Evolutionary conservation across 2,329 filamentous ascomycete species (phyloP).

Genomic region (Aspergillus jensenii): DNA sequence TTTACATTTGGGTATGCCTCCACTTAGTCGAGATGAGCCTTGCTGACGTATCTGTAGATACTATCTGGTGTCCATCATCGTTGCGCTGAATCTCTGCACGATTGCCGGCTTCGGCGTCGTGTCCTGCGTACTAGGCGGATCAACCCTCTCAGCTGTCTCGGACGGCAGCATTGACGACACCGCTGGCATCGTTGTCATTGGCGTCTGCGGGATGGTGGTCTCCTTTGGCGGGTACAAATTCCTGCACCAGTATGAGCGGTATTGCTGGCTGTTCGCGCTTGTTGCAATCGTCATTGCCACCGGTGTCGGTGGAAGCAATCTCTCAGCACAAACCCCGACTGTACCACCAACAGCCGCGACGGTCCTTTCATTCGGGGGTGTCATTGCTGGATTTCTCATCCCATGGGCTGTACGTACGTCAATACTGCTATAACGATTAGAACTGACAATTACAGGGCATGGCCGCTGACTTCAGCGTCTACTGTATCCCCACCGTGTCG

Average conservation of each 20-base stretch:
- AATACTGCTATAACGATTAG: too few species aligned
- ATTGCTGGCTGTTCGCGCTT: constrained; percentile 10
- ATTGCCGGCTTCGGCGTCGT: constrained; percentile 10
- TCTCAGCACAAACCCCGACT: not conserved
- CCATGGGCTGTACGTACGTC: constrained; percentile 8
- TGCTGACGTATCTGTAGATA: not conserved
- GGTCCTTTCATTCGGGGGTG: constrained; percentile 8
- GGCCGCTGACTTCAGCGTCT: constrained; percentile 10
- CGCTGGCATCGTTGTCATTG: constrained; percentile 11
- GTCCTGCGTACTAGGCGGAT: constrained; percentile 2
- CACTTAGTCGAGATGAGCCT: too few species aligned
- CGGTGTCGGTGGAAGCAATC: constrained; percentile 4
- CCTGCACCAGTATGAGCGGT: constrained; percentile 12
- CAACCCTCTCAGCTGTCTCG: constrained; percentile 5
- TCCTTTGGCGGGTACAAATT: constrained; percentile 12
- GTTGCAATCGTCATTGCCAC: constrained; percentile 9
- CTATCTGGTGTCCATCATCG: constrained; percentile 4
- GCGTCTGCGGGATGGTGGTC: constrained; percentile 10
- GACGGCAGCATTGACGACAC: constrained; percentile 9
- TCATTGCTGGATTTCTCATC: constrained; percentile 11
- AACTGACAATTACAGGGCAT: constrained; percentile 4
- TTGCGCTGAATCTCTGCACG: constrained; percentile 10
- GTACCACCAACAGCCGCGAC: constrained; percentile 4
- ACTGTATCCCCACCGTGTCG: constrained; percentile 9
- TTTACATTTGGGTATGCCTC: constrained; percentile 7